Evolutionary conservation across 208 protist genomes (phyloP).

Genomic region (Trypanosoma avium): DNA sequence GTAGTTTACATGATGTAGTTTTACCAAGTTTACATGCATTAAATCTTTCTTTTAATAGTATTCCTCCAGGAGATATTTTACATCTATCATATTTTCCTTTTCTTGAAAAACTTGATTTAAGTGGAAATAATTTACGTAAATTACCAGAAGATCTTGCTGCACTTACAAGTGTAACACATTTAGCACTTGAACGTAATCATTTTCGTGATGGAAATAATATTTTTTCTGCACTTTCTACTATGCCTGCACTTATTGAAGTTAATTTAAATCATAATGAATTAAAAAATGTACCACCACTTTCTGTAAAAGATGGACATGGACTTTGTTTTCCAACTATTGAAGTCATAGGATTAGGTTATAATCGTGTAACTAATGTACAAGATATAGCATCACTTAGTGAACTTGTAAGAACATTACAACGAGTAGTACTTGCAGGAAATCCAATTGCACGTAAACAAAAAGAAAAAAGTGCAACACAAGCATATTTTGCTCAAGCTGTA

Average conservation of each 20-base stretch:
- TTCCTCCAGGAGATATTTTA: conserved; percentile 54
- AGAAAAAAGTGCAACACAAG: conserved; percentile 29
- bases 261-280: conserved; percentile 84
- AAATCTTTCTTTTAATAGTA: conserved; percentile 85
- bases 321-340: conserved; percentile 72
- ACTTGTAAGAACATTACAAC: conserved; percentile 62
- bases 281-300: conserved; percentile 49
- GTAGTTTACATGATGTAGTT: conserved; percentile 41
- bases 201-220: conserved; percentile 45
- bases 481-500: conserved; percentile 50
- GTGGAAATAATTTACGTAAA: conserved; percentile 67
- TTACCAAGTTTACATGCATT: conserved; percentile 58
- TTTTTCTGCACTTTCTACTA: conserved; percentile 73
- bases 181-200: conserved; percentile 80
- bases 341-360: conserved; percentile 63
- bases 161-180: conserved; percentile 76
- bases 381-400: conserved; percentile 49
- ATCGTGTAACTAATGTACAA: conserved; percentile 45
- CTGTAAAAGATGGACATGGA: conserved; percentile 38
- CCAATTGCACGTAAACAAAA: conserved; percentile 36
- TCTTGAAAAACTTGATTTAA: conserved; percentile 81
- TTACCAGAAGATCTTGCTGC: conserved; percentile 71
- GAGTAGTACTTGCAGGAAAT: conserved; percentile 67
- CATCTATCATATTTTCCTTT: conserved; percentile 61
- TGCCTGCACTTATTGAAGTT: conserved; percentile 81